Base-by-base conservation (phyloP, 495 filamentous ascomycete genomes). In the Penicillium roqueforti region DNA sequence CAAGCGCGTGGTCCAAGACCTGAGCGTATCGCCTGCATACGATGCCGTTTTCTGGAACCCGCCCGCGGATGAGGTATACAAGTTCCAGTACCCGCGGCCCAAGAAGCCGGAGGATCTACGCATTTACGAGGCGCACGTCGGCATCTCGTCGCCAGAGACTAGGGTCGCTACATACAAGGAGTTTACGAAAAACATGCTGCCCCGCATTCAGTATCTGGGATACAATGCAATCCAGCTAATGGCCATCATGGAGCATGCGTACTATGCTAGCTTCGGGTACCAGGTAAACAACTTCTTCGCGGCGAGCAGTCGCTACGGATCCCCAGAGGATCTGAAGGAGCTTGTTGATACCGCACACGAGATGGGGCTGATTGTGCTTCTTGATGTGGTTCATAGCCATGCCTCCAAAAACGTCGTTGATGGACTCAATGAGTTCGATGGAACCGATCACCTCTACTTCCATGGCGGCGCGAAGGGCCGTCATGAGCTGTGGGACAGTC, bases 251-350 rank as follows among this genome's bases (percentile, higher is more conserved):
- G 93, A 98, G 68, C 93, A 98, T 73, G 92, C 93, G 25, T 98
- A 98, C 76, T 98, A 98, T 70, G 93, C 93, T 57, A 97, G 92
- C 61, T 98, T 98, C 63, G 93, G 93, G 31, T 98, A 98, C 71
- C 93, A 98, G 67, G 83, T 98, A 61, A 97, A 96, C 71, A 96
- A 87, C 73, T 97, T 98, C 80, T 98, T 97, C 65, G 95, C 93
- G 36, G 92, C 91, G 1, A 97, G 92, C 68, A 97, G 92, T 69
- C 85, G 93, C 56, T 98, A 96, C 63, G 93, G 93, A 45, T 81
- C 84, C 11, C 93, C 95, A 0, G 93, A 98, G 63, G 93, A 97
- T 53, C 74, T 98, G 64, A 97, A 96, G 73, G 93, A 97, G 77
- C 77, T 98, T 32, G 87, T 98, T 52, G 93, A 98, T 65, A 96